Evolutionary conservation across 768 basidiomycete species (phyloP), one percentile per base, ranked within the genome.

Genomic region (Myochromella boudieri): DNA sequence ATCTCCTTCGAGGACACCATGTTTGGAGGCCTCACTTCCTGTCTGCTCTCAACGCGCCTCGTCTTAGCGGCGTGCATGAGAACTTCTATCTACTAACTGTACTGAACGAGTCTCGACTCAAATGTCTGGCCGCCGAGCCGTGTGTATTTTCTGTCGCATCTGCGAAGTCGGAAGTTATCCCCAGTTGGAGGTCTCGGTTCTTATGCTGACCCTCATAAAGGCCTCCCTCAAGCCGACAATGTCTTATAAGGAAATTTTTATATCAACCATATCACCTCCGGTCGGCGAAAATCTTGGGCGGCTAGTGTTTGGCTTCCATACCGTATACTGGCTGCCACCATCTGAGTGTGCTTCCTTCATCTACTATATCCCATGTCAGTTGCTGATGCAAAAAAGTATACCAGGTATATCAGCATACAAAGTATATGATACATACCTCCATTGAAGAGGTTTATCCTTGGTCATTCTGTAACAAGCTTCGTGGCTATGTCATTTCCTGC

Each of bases 121-220:
- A 37, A 22, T 12, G 21, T 12, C 43, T 17, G 33, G 17, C 43
- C 43, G 27, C 29, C 15, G 33, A 29, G 22, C 45, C 48, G 53
- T 50, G 42, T 39, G 18, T 49, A 37, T 34, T 29, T 28, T 32
- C 15, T 27, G 28, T 49, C 46, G 18, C 22, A 20, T 44, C 33
- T 27, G 36, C 18, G 18, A 32, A 26, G 28, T 25, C 15, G 24
- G 24, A 36, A 10, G 14, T 25, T 54, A 54, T 37, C 53, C 38
- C 49, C 49, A 26, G 18, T 47, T 44, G 42, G 53, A 38, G 17
- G 7, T 24, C 38, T 49, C 37, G 17, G 15, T n/a, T 40, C 48
- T 44, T 17, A 20, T 37, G n/a, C 33, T 41, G 9, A 11, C 24
- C n/a, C 28, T 34, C 11, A 22, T 26, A 15, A 14, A 32, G 6